These are phyloP conservation scores for Claviceps citrina DNA, from an alignment of 2,329 filamentous ascomycete genomes.

Conservation along the genomic window DNA sequence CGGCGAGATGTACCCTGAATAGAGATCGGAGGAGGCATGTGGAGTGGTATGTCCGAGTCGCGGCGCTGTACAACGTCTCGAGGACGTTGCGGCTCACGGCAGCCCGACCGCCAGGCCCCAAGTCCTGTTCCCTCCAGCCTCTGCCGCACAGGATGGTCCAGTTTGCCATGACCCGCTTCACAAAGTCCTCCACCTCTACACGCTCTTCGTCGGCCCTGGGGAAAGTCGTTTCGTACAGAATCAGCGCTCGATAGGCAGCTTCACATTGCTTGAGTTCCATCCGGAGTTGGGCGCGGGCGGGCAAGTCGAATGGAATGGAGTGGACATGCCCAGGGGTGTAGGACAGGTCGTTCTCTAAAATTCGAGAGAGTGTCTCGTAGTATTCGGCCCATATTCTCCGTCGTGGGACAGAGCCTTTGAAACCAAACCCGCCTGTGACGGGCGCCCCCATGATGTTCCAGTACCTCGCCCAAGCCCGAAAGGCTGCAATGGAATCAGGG, in stretches of 20 bases:
- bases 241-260: conserved; percentile 58
- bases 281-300: conserved; percentile 47
- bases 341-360: conserved; percentile 51
- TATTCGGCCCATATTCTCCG: conserved; percentile 72
- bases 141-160: conserved; percentile 72
- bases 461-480: conserved; percentile 54
- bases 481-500: conserved; percentile 37
- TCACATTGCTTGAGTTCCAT: conserved; percentile 70
- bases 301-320: conserved; percentile 30
- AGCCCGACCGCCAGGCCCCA: conserved; percentile 68
- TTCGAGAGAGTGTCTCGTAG: conserved; percentile 62
- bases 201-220: conserved; percentile 70
- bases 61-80: conserved; percentile 77
- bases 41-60: conserved; percentile 90
- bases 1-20: conserved; percentile 71
- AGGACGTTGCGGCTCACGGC: conserved; percentile 61
- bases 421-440: conserved; percentile 39
- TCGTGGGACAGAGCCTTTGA: conserved; percentile 42
- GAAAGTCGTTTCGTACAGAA: conserved; percentile 68
- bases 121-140: conserved; percentile 64
- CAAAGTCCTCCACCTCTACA: conserved; percentile 66
- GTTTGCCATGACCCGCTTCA: conserved; percentile 64
- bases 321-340: conserved; percentile 36
- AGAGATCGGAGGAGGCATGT: conserved; percentile 73
- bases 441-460: conserved; percentile 40